Base-by-base conservation (phyloP, 805 yeast genomes). In the Cyberlindnera veronae region DNA sequence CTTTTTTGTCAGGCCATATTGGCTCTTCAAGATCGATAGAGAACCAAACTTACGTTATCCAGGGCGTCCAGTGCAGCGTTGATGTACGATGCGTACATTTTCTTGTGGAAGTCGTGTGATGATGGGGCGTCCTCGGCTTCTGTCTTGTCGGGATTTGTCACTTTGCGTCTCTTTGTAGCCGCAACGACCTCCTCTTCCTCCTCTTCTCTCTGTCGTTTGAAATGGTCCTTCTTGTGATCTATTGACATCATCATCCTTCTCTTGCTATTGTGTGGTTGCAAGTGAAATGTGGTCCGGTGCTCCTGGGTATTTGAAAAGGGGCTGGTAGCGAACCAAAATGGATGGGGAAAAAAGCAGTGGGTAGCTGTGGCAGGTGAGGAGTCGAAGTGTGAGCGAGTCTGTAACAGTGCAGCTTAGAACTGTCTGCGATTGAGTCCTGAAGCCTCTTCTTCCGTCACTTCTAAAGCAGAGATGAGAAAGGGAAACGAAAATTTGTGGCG, bases 11-110 rank as follows among this genome's bases (percentile, higher is more conserved):
- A n/a, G n/a, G n/a, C n/a, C n/a, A n/a, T n/a, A n/a, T n/a, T n/a
- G n/a, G n/a, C n/a, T n/a, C n/a, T n/a, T n/a, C 12, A 18, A 26
- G 22, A 26, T 30, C 34, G 36, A 23, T 26, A 27, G 27, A 35
- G 29, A n/a, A n/a, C 17, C n/a, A 14, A 44, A 66, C 74, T 60
- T 62, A 71, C 71, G 66, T 72, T 74, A 41, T 82, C 89, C 53
- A 84, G 66, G 38, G 82, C 74, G 35, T 79, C 84, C 48, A 87
- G 63, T 22, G 91, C 93, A 38, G 85, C 72, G 49, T 72, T 72
- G 26, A 84, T 77, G 54, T 74, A 74, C 30, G 73, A 57, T 27
- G 54, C 46, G 49, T 64, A 68, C 60, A 67, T 57, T 33, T 62
- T 62, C 27, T 57, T 44, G 8, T 67, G 62, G 40, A 67, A 63